phyloP scores from a whole-genome alignment of 1,284 basidiomycete species.

The Xerocomus cyaneibrunnescens region DNA sequence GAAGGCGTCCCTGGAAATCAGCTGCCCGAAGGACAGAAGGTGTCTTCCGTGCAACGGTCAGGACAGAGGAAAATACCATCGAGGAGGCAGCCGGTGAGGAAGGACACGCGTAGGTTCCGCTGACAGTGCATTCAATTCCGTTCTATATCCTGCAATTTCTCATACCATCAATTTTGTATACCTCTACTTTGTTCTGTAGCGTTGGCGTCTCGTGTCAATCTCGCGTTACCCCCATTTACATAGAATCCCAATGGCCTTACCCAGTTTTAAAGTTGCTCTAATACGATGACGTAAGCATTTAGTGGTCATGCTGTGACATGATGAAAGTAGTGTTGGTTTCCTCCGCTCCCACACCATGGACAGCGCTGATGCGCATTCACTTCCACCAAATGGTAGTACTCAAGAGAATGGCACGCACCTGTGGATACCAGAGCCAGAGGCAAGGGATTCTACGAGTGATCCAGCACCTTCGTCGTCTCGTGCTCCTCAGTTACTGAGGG shows the following conservation, averaged over 20 bases:
- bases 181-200: not conserved
- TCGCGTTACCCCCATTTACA: too few species aligned
- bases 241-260: too few species aligned
- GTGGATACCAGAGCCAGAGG: conserved; percentile 35
- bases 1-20: conserved; percentile 4
- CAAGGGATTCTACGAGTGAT: conserved; percentile 18
- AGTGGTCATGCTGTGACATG: not conserved
- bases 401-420: conserved; percentile 23
- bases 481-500: conserved; percentile 44
- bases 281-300: conserved; percentile 15
- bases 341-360: conserved; percentile 17
- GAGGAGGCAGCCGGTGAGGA: conserved; percentile 12
- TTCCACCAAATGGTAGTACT: not conserved
- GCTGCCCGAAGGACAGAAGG: not conserved
- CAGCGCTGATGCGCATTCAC: not conserved
- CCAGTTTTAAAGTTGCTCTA: too few species aligned
- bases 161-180: not conserved
- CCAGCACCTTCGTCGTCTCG: conserved; percentile 28
- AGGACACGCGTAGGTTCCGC: not conserved
- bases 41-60: not conserved
- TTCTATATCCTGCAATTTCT: not conserved
- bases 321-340: not conserved
- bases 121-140: not conserved
- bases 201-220: too few species aligned
- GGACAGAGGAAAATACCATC: conserved; percentile 6